phyloP scores from a whole-genome alignment of 2,329 filamentous ascomycete genomes.

The Mariannaea elegans region DNA sequence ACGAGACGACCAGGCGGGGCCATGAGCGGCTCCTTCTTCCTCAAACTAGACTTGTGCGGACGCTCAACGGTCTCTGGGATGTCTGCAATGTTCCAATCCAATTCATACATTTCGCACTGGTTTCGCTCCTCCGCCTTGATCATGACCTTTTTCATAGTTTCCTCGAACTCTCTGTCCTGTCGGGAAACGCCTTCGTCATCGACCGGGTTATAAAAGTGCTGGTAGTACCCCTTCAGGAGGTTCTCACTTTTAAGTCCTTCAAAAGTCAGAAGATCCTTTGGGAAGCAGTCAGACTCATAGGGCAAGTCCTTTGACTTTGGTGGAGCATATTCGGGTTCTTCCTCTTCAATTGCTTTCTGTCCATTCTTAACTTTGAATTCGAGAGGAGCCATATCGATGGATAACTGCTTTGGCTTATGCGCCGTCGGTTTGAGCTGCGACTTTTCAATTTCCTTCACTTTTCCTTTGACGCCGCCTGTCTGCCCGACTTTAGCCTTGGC shows the following conservation, averaged over 20 bases:
- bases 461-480: slow-evolving; percentile 69
- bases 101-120: slow-evolving; percentile 69
- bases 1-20: slow-evolving; percentile 3
- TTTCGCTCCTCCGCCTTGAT: slow-evolving; percentile 73
- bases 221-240: slow-evolving; percentile 68
- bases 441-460: slow-evolving; percentile 68
- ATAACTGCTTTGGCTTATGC: slow-evolving; percentile 67
- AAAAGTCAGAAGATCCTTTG: slow-evolving; percentile 64
- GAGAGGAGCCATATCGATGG: slow-evolving; percentile 60
- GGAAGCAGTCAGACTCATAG: slow-evolving; percentile 76
- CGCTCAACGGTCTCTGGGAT: slow-evolving; percentile 55
- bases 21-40: slow-evolving; percentile 10
- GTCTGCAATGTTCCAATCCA: slow-evolving; percentile 68
- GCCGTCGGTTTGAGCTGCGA: slow-evolving; percentile 68
- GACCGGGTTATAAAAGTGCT: slow-evolving; percentile 68
- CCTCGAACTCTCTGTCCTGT: slow-evolving; percentile 68
- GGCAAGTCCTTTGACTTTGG: slow-evolving; percentile 73
- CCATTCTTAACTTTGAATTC: slow-evolving; percentile 72
- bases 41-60: slow-evolving; percentile 9
- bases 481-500: slow-evolving; percentile 79
- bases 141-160: slow-evolving; percentile 59
- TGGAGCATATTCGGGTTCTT: slow-evolving; percentile 91
- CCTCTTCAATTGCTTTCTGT: slow-evolving; percentile 54
- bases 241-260: slow-evolving; percentile 67
- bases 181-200: slow-evolving; percentile 73